Base-by-base conservation (phyloP, 2,329 filamentous ascomycete genomes). In the Talaromyces sp. region DNA sequence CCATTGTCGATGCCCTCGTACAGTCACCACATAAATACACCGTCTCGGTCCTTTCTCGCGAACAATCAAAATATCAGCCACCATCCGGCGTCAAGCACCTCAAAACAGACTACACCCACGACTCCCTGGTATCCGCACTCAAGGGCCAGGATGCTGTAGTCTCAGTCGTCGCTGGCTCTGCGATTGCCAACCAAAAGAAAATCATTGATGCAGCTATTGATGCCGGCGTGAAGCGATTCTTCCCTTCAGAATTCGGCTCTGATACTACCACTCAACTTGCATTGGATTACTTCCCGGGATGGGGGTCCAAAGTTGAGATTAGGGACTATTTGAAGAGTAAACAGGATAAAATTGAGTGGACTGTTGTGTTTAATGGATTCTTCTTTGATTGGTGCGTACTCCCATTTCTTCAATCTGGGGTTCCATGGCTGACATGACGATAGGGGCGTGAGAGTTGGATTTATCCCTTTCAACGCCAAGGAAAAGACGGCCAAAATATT, bases 101-200 rank as follows among this genome's bases (percentile, higher is more conserved):
- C 37, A 66, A 65, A 56, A 66, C 61, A 52, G 71, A 73, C 58
- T 73, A 70, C 64, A 65, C 27, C 22, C 60, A 66, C n/a, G 63
- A 64, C 5, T 71, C 69, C 22, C 66, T 73, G 13, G 67, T 66
- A 19, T 65, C 72, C 16, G 41, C 41, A 4, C 35, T 64, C 31
- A 39, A 58, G 45, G 54, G 43, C n/a, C 52, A 64, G n/a, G 43
- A 64, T 22, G 49, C 60, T n/a, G 60, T 63, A 6, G 16, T 63
- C 39, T 54, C 60, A 10, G 39, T 24, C 6, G 24, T 63, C 9
- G 33, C 35, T 22, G 33, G 41, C 37, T 69, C 69, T 0, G 60
- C 66, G 14, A 62, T 71, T 45, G 41, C 66, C 1, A 54, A 16
- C 4, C 59, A 61, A n/a, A 61, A 50, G 16, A 37, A 37, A 8